Base-by-base conservation (phyloP, 2,329 filamentous ascomycete genomes). In the Monilinia polystroma region DNA sequence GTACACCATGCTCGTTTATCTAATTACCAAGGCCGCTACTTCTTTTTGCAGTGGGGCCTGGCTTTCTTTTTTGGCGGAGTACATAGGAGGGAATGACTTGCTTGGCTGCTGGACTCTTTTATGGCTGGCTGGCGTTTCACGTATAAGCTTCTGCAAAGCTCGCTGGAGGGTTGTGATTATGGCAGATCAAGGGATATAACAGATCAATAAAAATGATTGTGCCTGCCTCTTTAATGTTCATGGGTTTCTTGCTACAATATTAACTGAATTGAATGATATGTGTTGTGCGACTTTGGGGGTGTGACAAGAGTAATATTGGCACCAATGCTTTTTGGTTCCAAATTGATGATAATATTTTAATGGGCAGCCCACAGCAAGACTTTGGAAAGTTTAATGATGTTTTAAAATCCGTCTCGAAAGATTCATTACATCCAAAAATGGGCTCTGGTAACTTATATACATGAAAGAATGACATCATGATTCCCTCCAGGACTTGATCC, bases 1-100 rank as follows among this genome's bases (percentile, higher is more conserved):
- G 38, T 32, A 49, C 35, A 49, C 11, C 29, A 32, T 47, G 26
- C 43, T 64, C 41, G n/a, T 65, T 45, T 51, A 32, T 52, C 29
- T 62, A 62, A 62, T 51, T 11, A 62, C 32, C 38, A 62, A 32
- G 29, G 58, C 45, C 62, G 43, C 58, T 58, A 62, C 38, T 66
- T 64, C 59, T 56, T 62, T 58, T 58, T 52, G 62, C 23, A 67
- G 60, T 35, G 66, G 64, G 63, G 64, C 65, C 53, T 66, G 69
- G 72, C 70, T 70, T 72, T 71, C 59, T 67, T 65, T 62, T 62
- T 62, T 62, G 26, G 58, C 58, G 58, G 58, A 38, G 58, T 62
- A 51, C 45, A 62, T 51, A 51, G 58, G 58, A 51, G 29, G 45
- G 58, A 51, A 51, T 38, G 26, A 38, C 32, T 62, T 62, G 45